Conservation (phyloP, 495 filamentous ascomycete genomes). For the Filosporella fistucella region DNA sequence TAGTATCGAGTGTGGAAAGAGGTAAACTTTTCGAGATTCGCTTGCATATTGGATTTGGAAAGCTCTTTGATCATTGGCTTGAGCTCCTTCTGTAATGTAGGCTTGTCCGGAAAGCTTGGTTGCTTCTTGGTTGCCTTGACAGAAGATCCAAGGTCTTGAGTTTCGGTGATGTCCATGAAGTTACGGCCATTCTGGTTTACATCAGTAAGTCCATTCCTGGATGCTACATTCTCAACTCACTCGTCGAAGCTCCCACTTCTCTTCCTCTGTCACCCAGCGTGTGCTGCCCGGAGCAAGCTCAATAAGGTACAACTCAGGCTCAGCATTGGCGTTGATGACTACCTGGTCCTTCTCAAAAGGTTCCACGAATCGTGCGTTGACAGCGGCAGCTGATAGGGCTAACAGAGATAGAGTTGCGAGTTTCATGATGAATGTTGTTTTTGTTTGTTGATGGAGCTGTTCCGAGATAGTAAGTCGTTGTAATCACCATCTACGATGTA, state of each 20-base stretch:
- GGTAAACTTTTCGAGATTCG: slow-evolving; percentile 73
- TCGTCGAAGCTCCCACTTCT: slow-evolving; percentile 87
- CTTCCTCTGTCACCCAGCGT: slow-evolving; percentile 83
- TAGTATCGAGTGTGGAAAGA: slow-evolving; percentile 87
- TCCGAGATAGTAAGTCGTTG: too few species aligned
- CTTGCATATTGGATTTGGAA: slow-evolving; percentile 70
- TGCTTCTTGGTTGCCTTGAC: slow-evolving; percentile 33
- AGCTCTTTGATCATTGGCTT: slow-evolving; percentile 61
- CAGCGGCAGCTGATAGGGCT: slow-evolving; percentile 38
- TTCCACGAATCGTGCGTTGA: slow-evolving; percentile 47
- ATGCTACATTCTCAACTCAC: too few species aligned
- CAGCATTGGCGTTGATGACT: slow-evolving; percentile 23
- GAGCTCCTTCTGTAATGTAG: slow-evolving; percentile 61
- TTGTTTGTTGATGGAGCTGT: too few species aligned
- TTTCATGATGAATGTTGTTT: slow-evolving; percentile 29
- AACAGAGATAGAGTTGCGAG: slow-evolving; percentile 37
- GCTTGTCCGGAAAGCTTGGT: slow-evolving; percentile 62
- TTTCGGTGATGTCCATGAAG: slow-evolving; percentile 93
- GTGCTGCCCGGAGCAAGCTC: slow-evolving; percentile 85
- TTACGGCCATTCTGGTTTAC: slow-evolving; percentile 63
- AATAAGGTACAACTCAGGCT: slow-evolving; percentile 57
- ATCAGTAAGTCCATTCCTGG: too few species aligned
- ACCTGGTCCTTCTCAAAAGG: slow-evolving; percentile 36
- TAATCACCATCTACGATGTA: too few species aligned
- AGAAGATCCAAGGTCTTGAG: slow-evolving; percentile 48